phyloP scores from a whole-genome alignment of 2,329 filamentous ascomycete genomes.

The Purpureocillium lavendulum region DNA sequence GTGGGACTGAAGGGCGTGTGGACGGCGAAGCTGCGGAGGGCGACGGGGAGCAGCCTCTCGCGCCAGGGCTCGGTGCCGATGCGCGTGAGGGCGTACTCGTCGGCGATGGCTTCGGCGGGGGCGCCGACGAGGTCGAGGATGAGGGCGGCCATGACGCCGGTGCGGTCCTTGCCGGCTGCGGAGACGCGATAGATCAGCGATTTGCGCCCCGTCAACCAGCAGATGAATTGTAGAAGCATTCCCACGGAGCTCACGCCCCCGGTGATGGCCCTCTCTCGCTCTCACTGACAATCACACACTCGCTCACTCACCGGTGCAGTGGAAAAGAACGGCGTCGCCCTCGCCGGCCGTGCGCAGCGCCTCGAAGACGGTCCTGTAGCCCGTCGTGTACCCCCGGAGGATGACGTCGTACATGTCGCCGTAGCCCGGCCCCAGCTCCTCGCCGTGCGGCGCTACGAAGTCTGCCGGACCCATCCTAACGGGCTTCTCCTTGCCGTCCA shows the following conservation, averaged over 20 bases:
- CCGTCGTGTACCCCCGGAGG: conserved; percentile 1
- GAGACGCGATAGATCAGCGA: too few species aligned
- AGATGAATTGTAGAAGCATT: too few species aligned
- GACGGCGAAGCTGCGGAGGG: not conserved
- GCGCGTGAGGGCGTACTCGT: conserved; percentile 2
- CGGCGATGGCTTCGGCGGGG: not conserved
- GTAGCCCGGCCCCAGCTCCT: not conserved
- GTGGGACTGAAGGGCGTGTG: not conserved
- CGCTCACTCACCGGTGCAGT: not conserved
- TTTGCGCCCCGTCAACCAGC: too few species aligned
- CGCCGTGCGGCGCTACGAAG: not conserved
- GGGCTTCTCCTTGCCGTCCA: not conserved
- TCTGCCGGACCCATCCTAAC: too few species aligned
- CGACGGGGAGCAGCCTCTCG: not conserved
- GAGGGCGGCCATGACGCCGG: not conserved
- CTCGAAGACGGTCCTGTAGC: not conserved
- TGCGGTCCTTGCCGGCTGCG: not conserved
- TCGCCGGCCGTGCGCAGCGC: not conserved
- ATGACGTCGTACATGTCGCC: not conserved
- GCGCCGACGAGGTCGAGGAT: conserved; percentile 1
- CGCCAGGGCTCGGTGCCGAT: conserved; percentile 1
- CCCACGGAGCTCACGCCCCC: too few species aligned
- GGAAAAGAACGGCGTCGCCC: not conserved
- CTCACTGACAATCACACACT: too few species aligned
- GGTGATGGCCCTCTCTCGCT: too few species aligned